phyloP scores from a whole-genome alignment of 495 filamentous ascomycete species.

The Xeromyces bisporus region DNA sequence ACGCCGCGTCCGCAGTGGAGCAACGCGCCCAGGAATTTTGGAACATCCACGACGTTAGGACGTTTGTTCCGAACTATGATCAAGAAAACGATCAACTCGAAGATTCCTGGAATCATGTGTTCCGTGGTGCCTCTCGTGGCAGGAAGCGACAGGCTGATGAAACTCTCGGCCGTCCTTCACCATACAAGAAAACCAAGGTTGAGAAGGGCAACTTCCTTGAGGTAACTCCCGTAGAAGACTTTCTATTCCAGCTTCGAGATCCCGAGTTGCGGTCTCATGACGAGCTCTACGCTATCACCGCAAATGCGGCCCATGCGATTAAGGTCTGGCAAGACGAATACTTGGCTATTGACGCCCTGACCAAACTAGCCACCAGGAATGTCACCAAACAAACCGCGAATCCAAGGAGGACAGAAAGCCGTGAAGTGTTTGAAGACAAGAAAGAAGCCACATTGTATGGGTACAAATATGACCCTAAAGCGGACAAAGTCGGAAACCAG shows the following conservation, averaged over 20 bases:
- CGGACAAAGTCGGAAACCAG: conserved; percentile 14
- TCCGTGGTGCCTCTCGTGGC: conserved; percentile 15
- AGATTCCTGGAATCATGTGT: conserved; percentile 16
- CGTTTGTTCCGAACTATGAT: conserved; percentile 26
- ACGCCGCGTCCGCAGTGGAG: conserved; percentile 37
- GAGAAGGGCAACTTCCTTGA: conserved; percentile 30
- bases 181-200: conserved; percentile 19
- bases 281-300: conserved; percentile 36
- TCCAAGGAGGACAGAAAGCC: conserved; percentile 10
- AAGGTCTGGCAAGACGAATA: conserved; percentile 48
- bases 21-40: conserved; percentile 44
- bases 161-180: conserved; percentile 26
- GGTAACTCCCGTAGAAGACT: conserved; percentile 16
- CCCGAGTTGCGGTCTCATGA: conserved; percentile 20
- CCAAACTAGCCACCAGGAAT: conserved; percentile 31
- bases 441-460: conserved; percentile 28
- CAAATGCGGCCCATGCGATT: conserved; percentile 36
- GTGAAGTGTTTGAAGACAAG: conserved; percentile 21
- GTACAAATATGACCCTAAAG: conserved; percentile 21
- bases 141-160: conserved; percentile 30
- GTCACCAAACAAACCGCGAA: conserved; percentile 9
- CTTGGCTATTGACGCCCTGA: conserved; percentile 38
- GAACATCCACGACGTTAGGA: conserved; percentile 35
- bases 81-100: conserved; percentile 12
- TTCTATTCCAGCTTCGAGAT: conserved; percentile 20